Evolutionary conservation across 2,329 filamentous ascomycete species (phyloP), one percentile per base, ranked within the genome.

Genomic region (Myriosclerotinia curreyana): DNA sequence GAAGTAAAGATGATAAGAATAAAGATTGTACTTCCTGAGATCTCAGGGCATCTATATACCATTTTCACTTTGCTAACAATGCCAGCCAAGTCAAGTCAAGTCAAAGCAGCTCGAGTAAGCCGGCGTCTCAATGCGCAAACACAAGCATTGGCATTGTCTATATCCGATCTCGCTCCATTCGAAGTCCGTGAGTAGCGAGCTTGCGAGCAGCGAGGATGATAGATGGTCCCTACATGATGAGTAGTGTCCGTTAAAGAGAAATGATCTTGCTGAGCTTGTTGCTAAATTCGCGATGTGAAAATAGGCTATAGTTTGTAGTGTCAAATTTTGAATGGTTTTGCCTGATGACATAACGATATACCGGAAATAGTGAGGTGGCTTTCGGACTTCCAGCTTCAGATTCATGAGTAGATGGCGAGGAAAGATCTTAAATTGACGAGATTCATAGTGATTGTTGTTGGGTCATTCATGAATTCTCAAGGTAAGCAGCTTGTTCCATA

Each of bases 381-480:
- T 48, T 14, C 50, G 60, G 60, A 62, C 50, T n/a, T 55, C 59
- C 59, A 44, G 49, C 49, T 25, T 54, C 59, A 54, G 11, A 62
- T 62, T 54, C 5, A 54, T 31, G 46, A 20, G 11, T 14, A 34
- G 40, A 55, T 42, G 53, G 31, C 14, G 5, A 59, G 28, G 44
- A 48, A 12, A 36, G 31, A 36, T 58, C n/a, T 17, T n/a, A 11
- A n/a, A 17, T 22, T 5, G 20, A 38, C n/a, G 38, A 36, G 12
- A 17, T n/a, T n/a, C n/a, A 31, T 42, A 17, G n/a, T 11, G 25
- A 25, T 34, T 34, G 14, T 51, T 31, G 44, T 50, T 52, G 46
- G 46, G 56, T 46, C 42, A 44, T 22, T 44, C 15, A 12, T 14
- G 25, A 14, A n/a, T 31, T 44, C 17, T 22, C 31, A 25, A 58